Base-by-base conservation (phyloP, 1,284 basidiomycete species). In the Cutaneotrichosporon spelunceum region DNA sequence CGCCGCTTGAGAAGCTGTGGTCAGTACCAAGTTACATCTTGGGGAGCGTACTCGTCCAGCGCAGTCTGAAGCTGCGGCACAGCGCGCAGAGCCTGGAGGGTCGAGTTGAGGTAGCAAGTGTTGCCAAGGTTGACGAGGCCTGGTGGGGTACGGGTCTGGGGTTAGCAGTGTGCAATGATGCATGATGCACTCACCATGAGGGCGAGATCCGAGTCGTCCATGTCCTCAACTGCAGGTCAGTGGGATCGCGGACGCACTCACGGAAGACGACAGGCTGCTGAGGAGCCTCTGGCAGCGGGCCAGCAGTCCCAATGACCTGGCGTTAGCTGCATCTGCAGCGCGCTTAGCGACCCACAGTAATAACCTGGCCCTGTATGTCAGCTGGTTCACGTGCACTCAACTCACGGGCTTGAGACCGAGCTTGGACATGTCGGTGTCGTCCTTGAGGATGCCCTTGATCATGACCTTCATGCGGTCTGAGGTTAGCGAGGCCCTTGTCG, bases 401-500 rank as follows among this genome's bases (percentile, higher is more conserved):
- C 84, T 67, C 59, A 91, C 91, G 55, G 84, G 84, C 78, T 92
- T 93, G 14, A 89, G 87, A 0, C 82, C 86, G 44, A 96, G 84
- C 76, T 92, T 93, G 68, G 83, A 84, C 85, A 93, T 87, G 66
- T 89, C 86, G 0, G 89, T 85, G 68, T 95, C 90, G 72, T 96
- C 92, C 63, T 76, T 70, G 53, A 71, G 66, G 14, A 77, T 84
- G n/a, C 91, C 91, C 77, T 96, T 97, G 76, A 95, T 84, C 90
- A 97, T 94, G 66, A 98, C 89, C 80, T 97, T 99, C 89, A 96
- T 94, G 54, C 93, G 84, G 71, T 94, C 92, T 55, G 85, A 50
- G 48, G 19, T 61, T 63, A 33, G 44, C 44, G 19, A 36, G 30
- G 9, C 10, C 4, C 8, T 0, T 45, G 16, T 27, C 19, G 2